Base-by-base conservation (phyloP, 2,329 filamentous ascomycete species). In the Fusarium veterinarium region DNA sequence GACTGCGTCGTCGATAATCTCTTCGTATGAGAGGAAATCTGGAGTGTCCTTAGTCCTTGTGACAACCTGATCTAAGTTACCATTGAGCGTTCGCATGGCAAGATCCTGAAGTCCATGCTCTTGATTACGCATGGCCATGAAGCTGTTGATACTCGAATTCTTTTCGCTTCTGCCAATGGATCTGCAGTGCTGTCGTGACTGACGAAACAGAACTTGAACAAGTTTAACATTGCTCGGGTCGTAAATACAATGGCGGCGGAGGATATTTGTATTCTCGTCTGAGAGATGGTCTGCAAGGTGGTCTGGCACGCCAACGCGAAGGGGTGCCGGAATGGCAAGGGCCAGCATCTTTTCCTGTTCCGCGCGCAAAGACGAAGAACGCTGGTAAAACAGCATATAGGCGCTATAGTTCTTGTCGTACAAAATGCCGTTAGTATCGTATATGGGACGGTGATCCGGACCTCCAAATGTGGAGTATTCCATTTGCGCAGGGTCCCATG, bases 371-470 rank as follows among this genome's bases (percentile, higher is more conserved):
- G 90, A 89, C 0, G 91, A 91, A 7, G 91, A 89, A 53, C 96
- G 91, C 80, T 98, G 93, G 80, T 99, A 99, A 81, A 99, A 98
- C 13, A 99, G 87, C 93, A 99, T 98, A 81, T 99, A 99, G 17
- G 95, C 96, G 80, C 94, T 98, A 85, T 92, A 92, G 8, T 89
- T 88, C 81, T 95, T 95, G 76, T 91, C 89, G 72, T 87, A 90
- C 0, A 84, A 74, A 23, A 85, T 79, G 67, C 84, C 83, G 75
- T 84, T 81, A 55, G 76, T 78, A 67, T 88, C 83, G 76, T 85
- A 83, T 69, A 86, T 76, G 66, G 83, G 72, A 13, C 87, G 84
- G 64, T 87, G 87, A 65, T 92, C 91, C 8, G 84, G 79, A 3
- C 93, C 93, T n/a, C 93, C 93, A 83, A 95, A 97, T 75, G 95